Conservation (phyloP, 768 basidiomycete genomes). For the Boletus speciosus region DNA sequence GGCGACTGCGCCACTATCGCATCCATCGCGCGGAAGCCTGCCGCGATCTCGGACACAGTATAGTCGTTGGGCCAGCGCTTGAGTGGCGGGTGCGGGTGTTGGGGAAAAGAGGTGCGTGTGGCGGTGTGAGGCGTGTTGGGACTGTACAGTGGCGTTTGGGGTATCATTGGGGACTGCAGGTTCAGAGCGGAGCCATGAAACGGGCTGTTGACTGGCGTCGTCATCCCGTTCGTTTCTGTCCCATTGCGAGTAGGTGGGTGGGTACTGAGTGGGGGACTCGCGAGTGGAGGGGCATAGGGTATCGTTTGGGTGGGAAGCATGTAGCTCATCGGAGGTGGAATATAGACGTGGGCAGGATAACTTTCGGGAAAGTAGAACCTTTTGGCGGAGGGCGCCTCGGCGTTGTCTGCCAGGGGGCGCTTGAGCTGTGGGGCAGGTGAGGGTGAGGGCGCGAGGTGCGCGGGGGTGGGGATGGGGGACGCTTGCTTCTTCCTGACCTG, state of each 20-base stretch:
- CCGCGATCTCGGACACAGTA: slow-evolving; percentile 60
- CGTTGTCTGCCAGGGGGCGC: slow-evolving; percentile 21
- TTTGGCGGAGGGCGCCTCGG: slow-evolving; percentile 28
- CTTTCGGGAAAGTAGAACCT: slow-evolving; percentile 27
- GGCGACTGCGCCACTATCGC: slow-evolving; percentile 31
- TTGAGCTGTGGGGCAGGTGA: slow-evolving; percentile 21
- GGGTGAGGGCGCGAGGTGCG: slow-evolving; percentile 1
- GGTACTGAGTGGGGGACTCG: slow-evolving; percentile 14
- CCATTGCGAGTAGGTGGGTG: slow-evolving; percentile 13
- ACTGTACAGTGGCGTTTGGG: slow-evolving; percentile 21
- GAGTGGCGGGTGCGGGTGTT: slow-evolving; percentile 59
- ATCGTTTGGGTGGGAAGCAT: slow-evolving; percentile 28
- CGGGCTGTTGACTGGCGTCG: slow-evolving; percentile 10
- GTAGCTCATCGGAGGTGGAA: slow-evolving; percentile 27
- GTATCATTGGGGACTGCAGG: slow-evolving; percentile 18
- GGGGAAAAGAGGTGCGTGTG: slow-evolving; percentile 37
- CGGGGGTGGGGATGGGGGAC: background rate
- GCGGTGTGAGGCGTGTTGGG: slow-evolving; percentile 23
- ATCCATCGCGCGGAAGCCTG: slow-evolving; percentile 55
- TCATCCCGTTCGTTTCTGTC: slow-evolving; percentile 15
- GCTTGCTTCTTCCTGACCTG: slow-evolving; percentile 34
- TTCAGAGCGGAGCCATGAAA: slow-evolving; percentile 13
- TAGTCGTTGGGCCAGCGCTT: slow-evolving; percentile 80
- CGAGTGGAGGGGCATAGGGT: slow-evolving; percentile 23
- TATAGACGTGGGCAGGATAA: slow-evolving; percentile 30